These are phyloP conservation scores for Wickerhamomyces silvicola DNA, from an alignment of 805 yeast genomes.

Conservation along the genomic window DNA sequence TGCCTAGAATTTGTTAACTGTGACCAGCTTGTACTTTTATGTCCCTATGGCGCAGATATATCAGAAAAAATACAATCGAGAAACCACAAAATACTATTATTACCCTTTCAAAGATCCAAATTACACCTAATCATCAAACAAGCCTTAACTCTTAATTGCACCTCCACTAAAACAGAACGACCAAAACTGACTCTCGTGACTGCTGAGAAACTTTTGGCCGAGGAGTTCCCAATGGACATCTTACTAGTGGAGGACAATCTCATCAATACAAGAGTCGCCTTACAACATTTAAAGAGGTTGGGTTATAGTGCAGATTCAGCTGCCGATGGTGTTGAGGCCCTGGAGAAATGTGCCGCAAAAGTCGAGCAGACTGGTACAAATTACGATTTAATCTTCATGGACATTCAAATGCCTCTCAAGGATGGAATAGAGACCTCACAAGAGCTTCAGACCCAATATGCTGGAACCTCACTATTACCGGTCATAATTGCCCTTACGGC, in stretches of 20 bases:
- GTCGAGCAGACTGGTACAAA: conserved; percentile 38
- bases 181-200: background rate
- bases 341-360: conserved; percentile 84
- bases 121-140: conserved; percentile 4
- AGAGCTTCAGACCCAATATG: conserved; percentile 47
- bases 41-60: conserved; percentile 9
- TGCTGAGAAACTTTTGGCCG: conserved; percentile 2
- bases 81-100: conserved; percentile 8
- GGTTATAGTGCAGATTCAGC: conserved; percentile 58
- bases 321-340: conserved; percentile 85
- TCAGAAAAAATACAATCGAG: conserved; percentile 3
- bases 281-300: conserved; percentile 64
- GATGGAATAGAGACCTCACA: conserved; percentile 91
- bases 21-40: conserved; percentile 6
- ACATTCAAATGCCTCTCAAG: conserved; percentile 88
- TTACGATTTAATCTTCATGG: conserved; percentile 90
- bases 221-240: conserved; percentile 42
- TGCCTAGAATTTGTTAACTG: background rate
- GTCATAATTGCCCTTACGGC: conserved; percentile 96
- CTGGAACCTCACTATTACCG: conserved; percentile 63
- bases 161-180: background rate
- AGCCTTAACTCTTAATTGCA: background rate
- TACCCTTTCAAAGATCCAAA: conserved; percentile 14
- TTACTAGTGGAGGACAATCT: conserved; percentile 92
- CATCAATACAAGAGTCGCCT: conserved; percentile 58